Percentiles rank a stretch among this genome's conserved stretches.
Evolutionary conservation across 208 protist species (phyloP).

Genomic region (Acanthamoeba lenticulata): DNA sequence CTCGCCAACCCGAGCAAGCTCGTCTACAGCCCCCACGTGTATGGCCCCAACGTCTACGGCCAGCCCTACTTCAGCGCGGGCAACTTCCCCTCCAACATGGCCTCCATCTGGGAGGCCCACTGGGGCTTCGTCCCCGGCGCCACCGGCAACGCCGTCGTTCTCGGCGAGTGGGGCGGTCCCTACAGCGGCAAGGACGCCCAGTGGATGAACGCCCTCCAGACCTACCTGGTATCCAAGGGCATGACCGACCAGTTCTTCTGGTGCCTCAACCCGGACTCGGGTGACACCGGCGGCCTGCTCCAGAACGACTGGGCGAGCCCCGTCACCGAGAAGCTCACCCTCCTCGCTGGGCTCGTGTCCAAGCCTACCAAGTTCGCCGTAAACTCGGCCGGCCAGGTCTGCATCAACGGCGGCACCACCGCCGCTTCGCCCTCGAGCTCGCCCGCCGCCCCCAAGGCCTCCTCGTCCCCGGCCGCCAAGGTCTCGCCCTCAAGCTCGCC

Average conservation of each 20-base stretch:
- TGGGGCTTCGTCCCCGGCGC: background rate
- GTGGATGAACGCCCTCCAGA: slow-evolving; percentile 74
- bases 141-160: background rate
- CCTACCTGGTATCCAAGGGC: slow-evolving; percentile 64
- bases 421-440: background rate
- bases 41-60: slow-evolving; percentile 68
- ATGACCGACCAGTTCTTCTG: slow-evolving; percentile 77
- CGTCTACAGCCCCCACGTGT: slow-evolving; percentile 71
- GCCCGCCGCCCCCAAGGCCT: too few species aligned
- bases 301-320: slow-evolving; percentile 72
- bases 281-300: slow-evolving; percentile 81
- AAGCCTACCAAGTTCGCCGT: slow-evolving; percentile 75
- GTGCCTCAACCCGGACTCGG: slow-evolving; percentile 80
- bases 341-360: slow-evolving; percentile 55
- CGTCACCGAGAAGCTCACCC: slow-evolving; percentile 62
- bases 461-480: too few species aligned
- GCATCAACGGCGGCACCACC: slow-evolving; percentile 34
- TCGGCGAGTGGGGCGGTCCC: slow-evolving; percentile 66
- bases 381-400: background rate
- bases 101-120: slow-evolving; percentile 64
- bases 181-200: slow-evolving; percentile 46
- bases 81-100: slow-evolving; percentile 68
- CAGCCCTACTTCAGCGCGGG: slow-evolving; percentile 55
- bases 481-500: too few species aligned
- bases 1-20: slow-evolving; percentile 66